Base-by-base conservation (phyloP, 2,329 filamentous ascomycete genomes). In the Nothophoma quercina region DNA sequence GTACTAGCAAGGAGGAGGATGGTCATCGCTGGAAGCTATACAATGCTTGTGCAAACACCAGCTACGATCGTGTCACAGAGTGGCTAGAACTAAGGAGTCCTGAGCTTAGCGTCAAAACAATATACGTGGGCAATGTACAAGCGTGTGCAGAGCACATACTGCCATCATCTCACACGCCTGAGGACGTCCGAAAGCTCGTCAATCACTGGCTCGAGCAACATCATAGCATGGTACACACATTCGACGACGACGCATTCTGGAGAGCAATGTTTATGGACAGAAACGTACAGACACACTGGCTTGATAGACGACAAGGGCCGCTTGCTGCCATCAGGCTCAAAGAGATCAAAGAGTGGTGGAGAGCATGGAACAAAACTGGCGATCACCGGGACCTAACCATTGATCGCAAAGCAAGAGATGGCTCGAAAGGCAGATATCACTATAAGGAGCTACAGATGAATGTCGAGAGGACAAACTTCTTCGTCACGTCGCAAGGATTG, bases 161-260 rank as follows among this genome's bases (percentile, higher is more conserved):
- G 3, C 29, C 29, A 5, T 2, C 9, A 5, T 32, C 13, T 9
- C 13, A 32, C 12, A 32, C 29, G 15, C 29, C 29, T 9, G 15
- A 32, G 9, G 29, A 32, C n/a, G 10, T 16, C 13, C 29, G 29
- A 15, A 32, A 32, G 8, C 29, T 32, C 29, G 29, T 16, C 29
- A 32, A 32, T 32, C 13, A 32, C 13, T 32, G 29, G 29, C 13
- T 32, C 9, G 4, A 13, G 13, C 16, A 15, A n/a, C 16, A 32
- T 32, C 29, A n/a, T 5, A 32, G 9, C n/a, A 32, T 5, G 6
- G n/a, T 12, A 6, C 4, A 6, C 9, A 13, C 30, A 16, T 32
- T 32, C 7, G 32, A 45, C 18, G 21, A 29, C 32, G 21, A 36
- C 21, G 42, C 42, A 12, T 45, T 45, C 32, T 45, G 42, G 42